Base-by-base conservation (phyloP, 306 rosid genomes). In the Dryas alaskensis region DNA sequence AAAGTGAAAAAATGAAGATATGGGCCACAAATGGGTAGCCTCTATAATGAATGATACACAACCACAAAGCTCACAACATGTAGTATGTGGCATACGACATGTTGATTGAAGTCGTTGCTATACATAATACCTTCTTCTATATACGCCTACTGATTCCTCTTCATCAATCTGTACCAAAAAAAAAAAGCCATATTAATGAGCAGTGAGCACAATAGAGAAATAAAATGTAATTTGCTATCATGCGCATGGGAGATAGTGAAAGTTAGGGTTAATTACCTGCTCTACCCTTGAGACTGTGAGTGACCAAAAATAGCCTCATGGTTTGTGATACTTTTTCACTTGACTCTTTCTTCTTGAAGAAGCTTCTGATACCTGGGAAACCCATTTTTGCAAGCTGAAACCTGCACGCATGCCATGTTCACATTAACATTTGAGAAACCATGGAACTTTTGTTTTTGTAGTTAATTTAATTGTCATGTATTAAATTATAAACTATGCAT, bases 351-450 rank as follows among this genome's bases (percentile, higher is more conserved):
- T 72, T 81, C 89, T 72, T 83, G 85, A 60, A 77, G 91, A 75
- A 86, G 83, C 92, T 92, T 92, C 11, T 81, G 88, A 75, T 88
- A 88, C 81, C 96, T 83, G 2, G 89, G 89, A 81, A 87, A 88
- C 81, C 92, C 92, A 39, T 85, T 87, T 78, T 92, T 92, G 82
- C 92, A 88, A 76, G 95, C 97, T 8, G 99, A 87, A 79, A 94
- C 85, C 99, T 92, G 97, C 83, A 70, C 2, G 73, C 17, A 84
- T 10, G 63, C 70, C 49, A 74, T 39, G 9, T 59, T 10, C 37
- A 39, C 3, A 59, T 72, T 8, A 72, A 46, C 51, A 16, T 46
- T 3, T 9, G 37, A 59, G 5, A 59, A 4, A 59, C 8, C 65
- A 22, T 70, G 43, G 4, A 53, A 50, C 3, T n/a, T 51, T 17